Conservation (phyloP, 2,329 filamentous ascomycete genomes). For the Venturia asperata region DNA sequence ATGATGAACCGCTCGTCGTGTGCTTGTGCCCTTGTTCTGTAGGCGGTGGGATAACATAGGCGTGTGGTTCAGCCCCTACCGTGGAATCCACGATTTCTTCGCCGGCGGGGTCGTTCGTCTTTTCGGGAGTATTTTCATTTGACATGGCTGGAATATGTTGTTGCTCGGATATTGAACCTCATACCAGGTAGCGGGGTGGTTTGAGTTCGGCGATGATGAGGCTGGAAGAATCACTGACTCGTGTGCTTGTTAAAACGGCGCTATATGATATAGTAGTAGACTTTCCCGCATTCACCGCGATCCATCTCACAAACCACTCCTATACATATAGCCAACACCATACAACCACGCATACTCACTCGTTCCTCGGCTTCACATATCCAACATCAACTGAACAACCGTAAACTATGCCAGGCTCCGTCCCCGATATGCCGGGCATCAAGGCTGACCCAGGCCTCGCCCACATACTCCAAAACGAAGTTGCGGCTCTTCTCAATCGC, state of each 20-base stretch:
- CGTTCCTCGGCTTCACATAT: background rate
- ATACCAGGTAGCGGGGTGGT: background rate
- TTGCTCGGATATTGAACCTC: background rate
- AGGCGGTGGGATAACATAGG: background rate
- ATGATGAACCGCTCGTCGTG: conserved; percentile 12
- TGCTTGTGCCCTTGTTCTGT: conserved; percentile 15
- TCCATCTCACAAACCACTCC: background rate
- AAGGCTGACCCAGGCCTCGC: conserved; percentile 25
- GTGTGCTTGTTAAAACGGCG: background rate
- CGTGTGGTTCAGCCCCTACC: background rate
- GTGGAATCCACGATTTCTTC: background rate
- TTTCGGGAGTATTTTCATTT: background rate
- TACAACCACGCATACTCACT: background rate
- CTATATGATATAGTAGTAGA: too few species aligned
- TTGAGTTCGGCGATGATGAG: background rate
- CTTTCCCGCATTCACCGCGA: background rate
- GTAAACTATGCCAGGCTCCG: conserved; percentile 13
- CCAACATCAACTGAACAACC: background rate
- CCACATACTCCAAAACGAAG: conserved; percentile 58
- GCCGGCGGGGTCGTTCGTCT: background rate
- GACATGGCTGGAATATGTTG: background rate
- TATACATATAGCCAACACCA: background rate
- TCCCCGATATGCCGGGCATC: conserved; percentile 32
- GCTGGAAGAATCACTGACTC: background rate
- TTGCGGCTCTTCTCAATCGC: conserved; percentile 67